A percentile compares a stretch with the other conserved stretches of the same genome.
phyloP scores from a whole-genome alignment of 331 rosid genomes.

The Phaseolus coccineus region DNA sequence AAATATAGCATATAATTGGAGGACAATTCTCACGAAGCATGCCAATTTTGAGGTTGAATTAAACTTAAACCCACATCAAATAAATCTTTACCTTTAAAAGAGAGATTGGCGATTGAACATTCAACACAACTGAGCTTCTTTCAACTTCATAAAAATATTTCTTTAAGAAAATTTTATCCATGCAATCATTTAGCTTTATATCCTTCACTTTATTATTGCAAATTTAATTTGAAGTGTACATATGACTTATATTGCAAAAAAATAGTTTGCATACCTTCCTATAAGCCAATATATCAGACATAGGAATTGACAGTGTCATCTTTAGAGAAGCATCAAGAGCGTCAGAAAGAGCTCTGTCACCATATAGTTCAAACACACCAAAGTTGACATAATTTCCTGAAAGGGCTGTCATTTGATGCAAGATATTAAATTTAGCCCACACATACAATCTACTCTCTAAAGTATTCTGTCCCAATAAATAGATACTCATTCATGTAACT shows the following conservation, averaged over 20 bases:
- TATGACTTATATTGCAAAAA: slow-evolving; percentile 29
- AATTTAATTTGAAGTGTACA: slow-evolving; percentile 27
- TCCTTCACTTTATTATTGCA: slow-evolving; percentile 11
- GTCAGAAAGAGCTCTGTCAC: slow-evolving; percentile 93
- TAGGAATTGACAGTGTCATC: slow-evolving; percentile 89
- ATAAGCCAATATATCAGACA: slow-evolving; percentile 95
- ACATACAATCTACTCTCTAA: background rate
- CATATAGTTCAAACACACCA: slow-evolving; percentile 96
- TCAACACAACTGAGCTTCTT: background rate
- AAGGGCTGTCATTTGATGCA: slow-evolving; percentile 71
- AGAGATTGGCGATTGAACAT: background rate
- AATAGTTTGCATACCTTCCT: slow-evolving; percentile 68
- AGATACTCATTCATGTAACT: background rate
- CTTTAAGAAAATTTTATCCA: background rate
- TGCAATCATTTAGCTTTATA: slow-evolving; percentile 23
- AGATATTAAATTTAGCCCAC: slow-evolving; percentile 38
- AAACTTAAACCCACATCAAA: no score
- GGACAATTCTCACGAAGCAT: no score
- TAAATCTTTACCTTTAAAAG: background rate
- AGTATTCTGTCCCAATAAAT: background rate
- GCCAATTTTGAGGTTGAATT: no score
- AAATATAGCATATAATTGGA: no score
- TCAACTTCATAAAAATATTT: background rate
- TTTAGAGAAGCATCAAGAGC: slow-evolving; percentile 90
- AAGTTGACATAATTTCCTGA: slow-evolving; percentile 97